Conservation (phyloP, 2,329 filamentous ascomycete genomes). For the Paecilomyces dactylethromorphus region DNA sequence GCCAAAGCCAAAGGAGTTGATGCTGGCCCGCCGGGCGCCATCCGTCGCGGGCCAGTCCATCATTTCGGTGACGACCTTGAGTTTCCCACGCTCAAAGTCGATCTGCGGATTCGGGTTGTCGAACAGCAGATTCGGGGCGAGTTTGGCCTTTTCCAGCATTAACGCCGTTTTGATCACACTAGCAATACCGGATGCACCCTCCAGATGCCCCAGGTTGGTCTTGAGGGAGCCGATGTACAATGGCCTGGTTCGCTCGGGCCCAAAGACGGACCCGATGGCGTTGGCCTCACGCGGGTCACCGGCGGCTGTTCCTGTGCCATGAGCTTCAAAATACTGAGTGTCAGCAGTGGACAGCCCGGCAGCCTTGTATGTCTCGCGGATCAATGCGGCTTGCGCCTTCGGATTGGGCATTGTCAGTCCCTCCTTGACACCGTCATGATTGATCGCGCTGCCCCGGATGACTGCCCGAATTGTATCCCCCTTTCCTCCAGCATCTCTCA, state of each 20-base stretch:
- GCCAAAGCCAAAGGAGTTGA: constrained; percentile 13
- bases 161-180: constrained; percentile 2
- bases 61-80: neutral
- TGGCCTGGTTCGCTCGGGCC: neutral
- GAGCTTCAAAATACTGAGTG: constrained; percentile 4
- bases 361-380: neutral
- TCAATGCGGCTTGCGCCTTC: neutral
- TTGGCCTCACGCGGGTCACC: constrained; percentile 1
- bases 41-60: neutral
- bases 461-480: constrained; percentile 33
- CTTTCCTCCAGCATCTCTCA: constrained; percentile 40
- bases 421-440: constrained; percentile 23
- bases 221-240: neutral
- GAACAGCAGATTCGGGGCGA: neutral
- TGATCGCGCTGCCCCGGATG: constrained; percentile 19
- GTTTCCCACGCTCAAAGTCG: neutral
- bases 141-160: neutral
- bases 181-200: neutral
- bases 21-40: constrained; percentile 2
- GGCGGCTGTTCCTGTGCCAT: constrained; percentile 6
- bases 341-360: neutral
- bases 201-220: constrained; percentile 2
- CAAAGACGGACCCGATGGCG: neutral
- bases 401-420: constrained; percentile 35
- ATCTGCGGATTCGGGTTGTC: neutral